These are phyloP conservation scores for Neocucurbitaria cava DNA, from an alignment of 2,329 filamentous ascomycete species.

Conservation along the genomic window DNA sequence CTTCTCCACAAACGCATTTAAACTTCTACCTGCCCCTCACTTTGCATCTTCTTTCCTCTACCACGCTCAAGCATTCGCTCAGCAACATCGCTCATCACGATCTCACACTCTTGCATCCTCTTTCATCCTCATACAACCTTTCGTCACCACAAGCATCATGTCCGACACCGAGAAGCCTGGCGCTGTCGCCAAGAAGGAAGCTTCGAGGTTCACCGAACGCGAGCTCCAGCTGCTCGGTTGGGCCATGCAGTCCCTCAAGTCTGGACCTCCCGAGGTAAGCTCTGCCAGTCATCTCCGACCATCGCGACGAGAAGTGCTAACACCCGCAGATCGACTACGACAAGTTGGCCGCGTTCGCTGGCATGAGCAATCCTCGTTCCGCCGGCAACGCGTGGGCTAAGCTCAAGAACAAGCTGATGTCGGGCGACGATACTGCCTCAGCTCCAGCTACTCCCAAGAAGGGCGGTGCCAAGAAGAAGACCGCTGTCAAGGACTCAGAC, in stretches of 20 bases:
- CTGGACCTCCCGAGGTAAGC: conserved; percentile 43
- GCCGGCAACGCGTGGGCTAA: conserved; percentile 48
- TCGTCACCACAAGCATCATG: conserved; percentile 21
- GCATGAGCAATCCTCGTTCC: conserved; percentile 48
- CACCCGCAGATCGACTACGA: conserved; percentile 44
- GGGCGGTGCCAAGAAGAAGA: conserved; percentile 25
- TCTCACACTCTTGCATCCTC: neutral
- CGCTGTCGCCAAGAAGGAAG: conserved; percentile 7
- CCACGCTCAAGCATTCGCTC: neutral
- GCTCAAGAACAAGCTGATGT: conserved; percentile 42
- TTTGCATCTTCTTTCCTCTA: conserved; percentile 2
- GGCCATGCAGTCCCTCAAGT: conserved; percentile 49
- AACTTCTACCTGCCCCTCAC: neutral
- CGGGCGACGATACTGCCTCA: conserved; percentile 12
- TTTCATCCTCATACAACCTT: neutral
- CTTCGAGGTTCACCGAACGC: conserved; percentile 41
- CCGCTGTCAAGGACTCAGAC: conserved; percentile 13
- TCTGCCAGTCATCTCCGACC: neutral
- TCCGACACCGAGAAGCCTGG: conserved; percentile 28
- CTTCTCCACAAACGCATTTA: neutral
- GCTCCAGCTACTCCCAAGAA: conserved; percentile 30
- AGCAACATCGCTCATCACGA: neutral
- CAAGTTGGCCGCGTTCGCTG: conserved; percentile 43
- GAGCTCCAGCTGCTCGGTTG: conserved; percentile 45
- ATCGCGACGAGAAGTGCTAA: conserved; percentile 6